These are phyloP conservation scores for Puccinia triticina DNA, from an alignment of 1,284 basidiomycete genomes.

Conservation along the genomic window DNA sequence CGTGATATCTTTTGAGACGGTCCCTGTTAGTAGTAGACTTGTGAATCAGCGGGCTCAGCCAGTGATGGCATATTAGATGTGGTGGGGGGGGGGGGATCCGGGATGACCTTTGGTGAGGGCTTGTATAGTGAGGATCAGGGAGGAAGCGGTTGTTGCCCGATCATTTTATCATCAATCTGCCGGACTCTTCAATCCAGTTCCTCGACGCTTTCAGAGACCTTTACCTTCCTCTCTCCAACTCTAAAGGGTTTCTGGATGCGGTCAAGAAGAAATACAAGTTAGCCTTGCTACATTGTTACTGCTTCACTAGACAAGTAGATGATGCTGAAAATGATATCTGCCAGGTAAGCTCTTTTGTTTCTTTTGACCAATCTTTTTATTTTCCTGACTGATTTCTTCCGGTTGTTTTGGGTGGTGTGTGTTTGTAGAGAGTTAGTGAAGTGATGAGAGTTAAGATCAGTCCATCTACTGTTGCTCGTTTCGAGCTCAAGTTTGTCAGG, in stretches of 20 bases:
- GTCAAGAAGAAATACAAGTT: slow-evolving; percentile 62
- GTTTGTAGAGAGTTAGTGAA: slow-evolving; percentile 71
- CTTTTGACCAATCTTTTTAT: neutral
- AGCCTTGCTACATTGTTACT: slow-evolving; percentile 94
- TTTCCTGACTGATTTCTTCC: neutral
- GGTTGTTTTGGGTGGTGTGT: too few relatives aligned
- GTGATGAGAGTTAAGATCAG: slow-evolving; percentile 68
- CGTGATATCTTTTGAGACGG: too few relatives aligned
- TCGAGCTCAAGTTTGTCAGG: slow-evolving; percentile 75
- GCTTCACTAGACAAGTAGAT: slow-evolving; percentile 89
- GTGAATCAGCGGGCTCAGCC: too few relatives aligned
- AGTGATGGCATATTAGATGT: too few relatives aligned
- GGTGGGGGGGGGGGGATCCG: too few relatives aligned
- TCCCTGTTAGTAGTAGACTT: too few relatives aligned
- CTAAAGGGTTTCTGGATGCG: slow-evolving; percentile 61
- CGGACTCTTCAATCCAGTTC: slow-evolving; percentile 86
- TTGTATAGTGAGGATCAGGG: too few relatives aligned
- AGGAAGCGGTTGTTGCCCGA: too few relatives aligned
- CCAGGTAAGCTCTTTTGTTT: slow-evolving; percentile 64
- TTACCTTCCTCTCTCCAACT: slow-evolving; percentile 63
- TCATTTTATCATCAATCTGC: slow-evolving; percentile 97
- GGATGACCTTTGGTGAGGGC: too few relatives aligned
- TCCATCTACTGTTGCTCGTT: slow-evolving; percentile 63
- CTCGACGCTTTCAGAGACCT: slow-evolving; percentile 83
- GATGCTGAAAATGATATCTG: slow-evolving; percentile 75